Conservation (phyloP, 345 rosid genomes). For the Gossypium rotundifolium region DNA sequence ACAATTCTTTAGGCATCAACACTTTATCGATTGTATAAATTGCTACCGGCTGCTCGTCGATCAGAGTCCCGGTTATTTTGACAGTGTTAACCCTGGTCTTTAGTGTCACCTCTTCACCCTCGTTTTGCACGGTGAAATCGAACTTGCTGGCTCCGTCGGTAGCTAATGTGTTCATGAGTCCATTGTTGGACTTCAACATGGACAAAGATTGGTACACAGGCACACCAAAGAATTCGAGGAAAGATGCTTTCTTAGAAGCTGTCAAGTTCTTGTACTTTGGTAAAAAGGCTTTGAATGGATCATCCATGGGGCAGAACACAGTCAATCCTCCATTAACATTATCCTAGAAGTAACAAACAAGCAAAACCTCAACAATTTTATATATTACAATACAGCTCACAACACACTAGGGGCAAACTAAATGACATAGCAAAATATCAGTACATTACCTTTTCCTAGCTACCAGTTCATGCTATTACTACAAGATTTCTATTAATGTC, state of each 20-base stretch:
- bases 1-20: constrained; percentile 71
- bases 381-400: not conserved
- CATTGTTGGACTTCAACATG: constrained; percentile 82
- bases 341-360: constrained; percentile 37
- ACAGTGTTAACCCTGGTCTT: constrained; percentile 67
- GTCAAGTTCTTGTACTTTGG: constrained; percentile 83
- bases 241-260: constrained; percentile 51
- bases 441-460: not conserved
- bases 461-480: not conserved
- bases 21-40: constrained; percentile 63
- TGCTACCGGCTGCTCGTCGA: constrained; percentile 80
- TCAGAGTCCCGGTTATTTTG: constrained; percentile 53
- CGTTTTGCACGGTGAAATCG: constrained; percentile 79
- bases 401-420: not conserved
- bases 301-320: constrained; percentile 92
- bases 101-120: constrained; percentile 65
- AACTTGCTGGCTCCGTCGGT: constrained; percentile 78
- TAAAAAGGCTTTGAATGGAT: constrained; percentile 69
- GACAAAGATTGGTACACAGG: constrained; percentile 69
- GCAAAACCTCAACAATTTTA: not conserved
- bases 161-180: constrained; percentile 84
- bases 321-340: constrained; percentile 80
- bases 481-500: not conserved
- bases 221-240: constrained; percentile 67
- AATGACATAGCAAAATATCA: not conserved